Base-by-base conservation (phyloP, 306 rosid species). In the Herpetospermum pedunculosum region DNA sequence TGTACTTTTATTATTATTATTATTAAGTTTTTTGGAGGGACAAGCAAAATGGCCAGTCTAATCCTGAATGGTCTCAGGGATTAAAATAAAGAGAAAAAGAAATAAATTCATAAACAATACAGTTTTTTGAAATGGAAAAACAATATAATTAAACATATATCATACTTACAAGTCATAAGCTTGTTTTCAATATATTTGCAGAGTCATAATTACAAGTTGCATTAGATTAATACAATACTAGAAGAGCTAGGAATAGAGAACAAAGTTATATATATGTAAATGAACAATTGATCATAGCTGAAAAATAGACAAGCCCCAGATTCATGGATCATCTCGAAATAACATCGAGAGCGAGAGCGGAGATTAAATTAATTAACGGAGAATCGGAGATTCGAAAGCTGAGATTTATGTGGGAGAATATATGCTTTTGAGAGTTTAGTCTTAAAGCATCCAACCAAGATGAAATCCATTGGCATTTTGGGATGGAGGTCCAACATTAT, bases 381-480 rank as follows among this genome's bases (percentile, higher is more conserved):
- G 25, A 6, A n/a, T n/a, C n/a, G n/a, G n/a, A n/a, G n/a, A n/a
- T 49, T 5, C 25, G 25, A 18, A 49, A 48, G 23, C 25, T 15
- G 25, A 18, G n/a, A 48, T 2, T 18, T 48, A 14, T 49, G 55
- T n/a, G 0, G 23, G 3, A 47, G n/a, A n/a, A 6, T 21, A 21
- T 23, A 53, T 8, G 29, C 4, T 23, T 18, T 2, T 8, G 72
- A 43, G 34, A n/a, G n/a, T 30, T 57, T 77, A 59, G 50, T 15
- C 29, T 84, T 78, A 89, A 38, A 84, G 86, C 92, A 89, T 86
- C 92, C 92, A 87, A 23, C 87, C 92, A 63, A 83, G 80, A 28
- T 81, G 30, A 75, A 76, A 89, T 74, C 92, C 97, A 59, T 83
- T 82, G 72, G 73, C 41, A 68, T 75, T 83, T 62, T 84, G 78